Evolutionary conservation across 768 basidiomycete genomes (phyloP).

Genomic region (Pulveroboletus sp.): DNA sequence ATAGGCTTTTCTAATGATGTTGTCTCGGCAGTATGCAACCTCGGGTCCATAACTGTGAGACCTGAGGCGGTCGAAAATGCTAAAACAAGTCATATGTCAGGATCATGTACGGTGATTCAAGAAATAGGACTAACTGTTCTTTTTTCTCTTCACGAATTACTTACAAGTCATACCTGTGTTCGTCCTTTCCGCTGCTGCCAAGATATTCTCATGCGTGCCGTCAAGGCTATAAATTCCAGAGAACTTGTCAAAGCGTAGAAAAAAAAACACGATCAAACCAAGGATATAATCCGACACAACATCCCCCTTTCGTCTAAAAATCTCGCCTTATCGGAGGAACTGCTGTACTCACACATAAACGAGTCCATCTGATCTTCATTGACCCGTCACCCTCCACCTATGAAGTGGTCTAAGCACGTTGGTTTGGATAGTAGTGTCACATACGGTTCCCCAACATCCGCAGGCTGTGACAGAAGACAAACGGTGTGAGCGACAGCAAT

Average conservation of each 20-base stretch:
- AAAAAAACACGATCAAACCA: too few relatives aligned
- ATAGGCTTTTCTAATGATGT: neutral
- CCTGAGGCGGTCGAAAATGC: constrained; percentile 1
- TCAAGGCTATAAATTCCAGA: too few relatives aligned
- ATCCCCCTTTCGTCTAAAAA: constrained; percentile 5
- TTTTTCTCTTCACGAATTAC: neutral
- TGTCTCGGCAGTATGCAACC: neutral
- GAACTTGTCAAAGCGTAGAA: too few relatives aligned
- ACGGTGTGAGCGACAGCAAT: too few relatives aligned
- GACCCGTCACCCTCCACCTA: constrained; percentile 4
- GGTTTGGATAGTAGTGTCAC: neutral
- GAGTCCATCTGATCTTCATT: constrained; percentile 11
- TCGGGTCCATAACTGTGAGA: neutral
- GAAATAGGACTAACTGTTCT: neutral
- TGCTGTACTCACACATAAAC: constrained; percentile 4
- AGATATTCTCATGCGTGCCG: neutral
- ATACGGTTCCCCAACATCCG: constrained; percentile 10
- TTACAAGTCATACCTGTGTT: neutral
- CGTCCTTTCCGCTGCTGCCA: neutral
- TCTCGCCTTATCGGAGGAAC: constrained; percentile 1
- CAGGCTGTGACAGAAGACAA: too few relatives aligned
- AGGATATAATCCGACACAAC: neutral
- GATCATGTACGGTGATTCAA: neutral
- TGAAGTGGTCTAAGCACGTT: neutral
- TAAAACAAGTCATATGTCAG: neutral